Base-by-base conservation (phyloP, 495 filamentous ascomycete species). In the Staphylotrichum tortipilum region DNA sequence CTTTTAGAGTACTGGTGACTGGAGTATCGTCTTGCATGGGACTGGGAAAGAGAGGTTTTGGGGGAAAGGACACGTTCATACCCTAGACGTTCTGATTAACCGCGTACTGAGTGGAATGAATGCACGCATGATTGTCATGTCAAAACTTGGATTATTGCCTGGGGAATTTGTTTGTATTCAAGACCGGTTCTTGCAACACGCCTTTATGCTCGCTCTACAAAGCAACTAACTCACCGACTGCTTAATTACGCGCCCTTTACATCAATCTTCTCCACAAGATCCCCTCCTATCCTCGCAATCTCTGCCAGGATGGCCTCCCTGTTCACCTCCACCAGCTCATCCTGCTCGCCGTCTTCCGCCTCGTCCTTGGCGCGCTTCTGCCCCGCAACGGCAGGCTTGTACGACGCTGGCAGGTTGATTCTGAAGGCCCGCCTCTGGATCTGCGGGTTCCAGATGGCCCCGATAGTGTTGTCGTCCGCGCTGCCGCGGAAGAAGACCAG, bases 361-460 rank as follows among this genome's bases (percentile, higher is more conserved):
- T 52, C 55, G 3, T 47, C 33, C 17, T 26, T 48, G 11, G 26
- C 39, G 19, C 21, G 22, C 44, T 42, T 52, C 8, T 30, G 2
- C 14, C 21, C 47, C 23, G 35, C 53, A n/a, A 64, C 58, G n/a
- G 84, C 58, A 15, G 84, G 80, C 24, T 71, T 76, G 8, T 86
- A 85, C 28, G 84, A 86, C 51, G 82, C 85, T 1, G 80, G 69
- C 54, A 85, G 64, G 38, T 82, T 84, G 44, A 86, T 65, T 52
- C 78, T 88, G 70, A 86, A 90, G 3, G 67, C 56, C 54, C 81
- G 73, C 14, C 47, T 51, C 44, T 63, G 61, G 8, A 75, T 67
- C 48, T 74, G 71, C 4, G 88, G 89, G 55, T 85, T 91, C 90
- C 90, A 96, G 44, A 96, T 61, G 1, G 82, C 89, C 4, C 79